Conservation (phyloP, 306 rosid species). For the Sindora glabra region DNA sequence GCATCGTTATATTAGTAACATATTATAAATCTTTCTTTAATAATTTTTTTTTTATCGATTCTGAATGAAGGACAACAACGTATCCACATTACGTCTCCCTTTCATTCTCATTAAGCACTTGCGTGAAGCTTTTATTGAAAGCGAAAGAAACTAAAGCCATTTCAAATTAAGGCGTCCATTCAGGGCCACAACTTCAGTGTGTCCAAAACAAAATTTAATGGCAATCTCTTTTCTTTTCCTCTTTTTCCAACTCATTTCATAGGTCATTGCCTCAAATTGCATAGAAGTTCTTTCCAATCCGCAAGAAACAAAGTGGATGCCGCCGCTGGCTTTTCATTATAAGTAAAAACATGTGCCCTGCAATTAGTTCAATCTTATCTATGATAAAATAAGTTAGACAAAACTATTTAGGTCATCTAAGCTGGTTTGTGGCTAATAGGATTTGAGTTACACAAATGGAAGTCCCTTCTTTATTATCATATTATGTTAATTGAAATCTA, state of each 20-base stretch:
- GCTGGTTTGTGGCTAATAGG: not conserved
- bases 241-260: not conserved
- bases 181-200: conserved; percentile 18
- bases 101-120: conserved; percentile 12
- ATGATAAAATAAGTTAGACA: not conserved
- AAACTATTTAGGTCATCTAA: not conserved
- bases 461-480: not conserved
- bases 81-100: conserved; percentile 4
- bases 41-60: too few species aligned
- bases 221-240: not conserved
- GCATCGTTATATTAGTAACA: too few species aligned
- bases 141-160: conserved; percentile 6
- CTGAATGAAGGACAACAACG: too few species aligned
- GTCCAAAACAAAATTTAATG: not conserved
- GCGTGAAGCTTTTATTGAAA: conserved; percentile 50
- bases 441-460: not conserved
- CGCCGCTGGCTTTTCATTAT: conserved; percentile 25
- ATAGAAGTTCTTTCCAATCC: conserved; percentile 29
- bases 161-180: not conserved
- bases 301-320: conserved; percentile 27
- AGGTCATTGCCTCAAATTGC: conserved; percentile 20
- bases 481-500: not conserved
- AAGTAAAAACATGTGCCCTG: conserved; percentile 18
- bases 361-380: conserved; percentile 1
- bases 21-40: too few species aligned